phyloP scores from a whole-genome alignment of 306 rosid species.

The Quercus variabilis region DNA sequence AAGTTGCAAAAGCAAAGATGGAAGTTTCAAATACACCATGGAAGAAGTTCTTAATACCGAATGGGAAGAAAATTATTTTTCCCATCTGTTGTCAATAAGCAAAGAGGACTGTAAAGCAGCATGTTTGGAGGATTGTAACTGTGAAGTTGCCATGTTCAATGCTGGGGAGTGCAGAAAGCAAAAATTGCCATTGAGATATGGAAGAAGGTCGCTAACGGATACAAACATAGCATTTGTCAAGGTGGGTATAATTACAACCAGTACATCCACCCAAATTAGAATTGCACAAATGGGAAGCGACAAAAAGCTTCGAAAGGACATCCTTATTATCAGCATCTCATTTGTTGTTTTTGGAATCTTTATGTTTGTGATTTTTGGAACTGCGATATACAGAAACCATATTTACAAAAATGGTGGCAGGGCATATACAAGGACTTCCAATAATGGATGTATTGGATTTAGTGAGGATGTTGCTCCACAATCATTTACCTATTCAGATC shows the following conservation, averaged over 20 bases:
- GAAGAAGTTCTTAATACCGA: not conserved
- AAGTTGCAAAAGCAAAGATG: not conserved
- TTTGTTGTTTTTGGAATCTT: conserved; percentile 1
- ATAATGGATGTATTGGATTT: not conserved
- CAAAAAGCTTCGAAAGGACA: not conserved
- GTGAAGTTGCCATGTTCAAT: not conserved
- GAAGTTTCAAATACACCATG: not conserved
- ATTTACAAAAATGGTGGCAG: not conserved
- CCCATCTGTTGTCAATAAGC: too few relatives aligned
- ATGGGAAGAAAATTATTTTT: conserved; percentile 1
- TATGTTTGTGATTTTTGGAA: not conserved
- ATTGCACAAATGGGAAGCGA: not conserved
- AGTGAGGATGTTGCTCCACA: not conserved
- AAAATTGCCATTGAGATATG: conserved; percentile 24
- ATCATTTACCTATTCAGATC: not conserved
- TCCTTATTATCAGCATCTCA: not conserved
- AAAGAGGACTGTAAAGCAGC: conserved; percentile 11
- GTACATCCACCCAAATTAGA: not conserved
- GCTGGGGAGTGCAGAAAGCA: conserved; percentile 16
- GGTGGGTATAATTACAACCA: not conserved
- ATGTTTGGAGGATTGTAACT: not conserved
- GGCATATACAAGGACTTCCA: not conserved
- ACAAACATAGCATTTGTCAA: conserved; percentile 16
- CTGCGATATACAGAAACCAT: not conserved
- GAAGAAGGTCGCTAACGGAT: not conserved